These are phyloP conservation scores for Lactarius hatsudake DNA, from an alignment of 768 basidiomycete genomes.

Conservation along the genomic window DNA sequence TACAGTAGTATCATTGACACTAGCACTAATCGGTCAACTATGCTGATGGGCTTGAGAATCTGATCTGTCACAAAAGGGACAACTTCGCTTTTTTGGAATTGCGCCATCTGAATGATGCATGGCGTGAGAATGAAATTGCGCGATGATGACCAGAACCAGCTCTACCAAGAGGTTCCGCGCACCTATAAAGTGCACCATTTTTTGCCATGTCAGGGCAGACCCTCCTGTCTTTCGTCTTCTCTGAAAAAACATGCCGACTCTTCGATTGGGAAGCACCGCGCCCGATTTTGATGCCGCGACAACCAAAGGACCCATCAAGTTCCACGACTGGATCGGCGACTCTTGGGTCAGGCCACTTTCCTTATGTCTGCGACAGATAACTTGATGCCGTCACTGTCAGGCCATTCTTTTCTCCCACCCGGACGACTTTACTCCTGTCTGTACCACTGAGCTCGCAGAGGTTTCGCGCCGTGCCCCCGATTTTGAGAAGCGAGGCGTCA, in stretches of 20 bases:
- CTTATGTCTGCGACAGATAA: neutral
- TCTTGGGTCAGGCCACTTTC: conserved; percentile 63
- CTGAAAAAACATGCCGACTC: conserved; percentile 37
- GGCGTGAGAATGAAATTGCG: conserved; percentile 64
- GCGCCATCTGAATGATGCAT: conserved; percentile 13
- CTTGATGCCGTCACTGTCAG: conserved; percentile 37
- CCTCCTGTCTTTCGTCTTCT: conserved; percentile 2
- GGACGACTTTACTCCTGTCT: conserved; percentile 89
- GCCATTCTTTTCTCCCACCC: conserved; percentile 93
- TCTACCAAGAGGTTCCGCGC: neutral
- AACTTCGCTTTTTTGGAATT: conserved; percentile 1
- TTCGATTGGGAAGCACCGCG: conserved; percentile 83
- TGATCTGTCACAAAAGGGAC: neutral
- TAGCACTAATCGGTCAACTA: neutral
- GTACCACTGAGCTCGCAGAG: conserved; percentile 97
- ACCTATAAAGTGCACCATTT: neutral
- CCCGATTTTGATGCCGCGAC: conserved; percentile 93
- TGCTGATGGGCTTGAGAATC: neutral
- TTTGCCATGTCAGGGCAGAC: neutral
- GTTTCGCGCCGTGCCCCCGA: conserved; percentile 85
- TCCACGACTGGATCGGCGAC: conserved; percentile 89
- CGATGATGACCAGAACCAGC: conserved; percentile 40
- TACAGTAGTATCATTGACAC: neutral
- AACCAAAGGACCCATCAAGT: conserved; percentile 81
- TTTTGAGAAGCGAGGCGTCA: conserved; percentile 85